Evolutionary conservation across 208 protist species (phyloP), one percentile per base, ranked within the genome.

Genomic region (Tritrichomonas foetus): DNA sequence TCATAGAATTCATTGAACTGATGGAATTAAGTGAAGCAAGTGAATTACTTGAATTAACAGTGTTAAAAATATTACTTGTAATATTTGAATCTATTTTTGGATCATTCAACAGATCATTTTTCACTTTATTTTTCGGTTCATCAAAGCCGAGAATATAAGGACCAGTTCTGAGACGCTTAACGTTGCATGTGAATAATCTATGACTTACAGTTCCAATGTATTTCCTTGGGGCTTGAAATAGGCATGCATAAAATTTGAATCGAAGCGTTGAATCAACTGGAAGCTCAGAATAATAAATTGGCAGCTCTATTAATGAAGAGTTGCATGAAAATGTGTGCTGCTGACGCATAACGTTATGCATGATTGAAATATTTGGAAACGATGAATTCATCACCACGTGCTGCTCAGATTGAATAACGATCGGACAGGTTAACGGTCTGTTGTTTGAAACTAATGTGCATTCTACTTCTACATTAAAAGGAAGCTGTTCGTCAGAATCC

Each of bases 201-300:
- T 53, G 25, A 39, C 33, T 20, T 47, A 49, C 47, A 33, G 33
- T 39, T 2, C 47, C 41, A 89, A 89, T 89, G 20, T 53, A 57
- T 57, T 89, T 53, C n/a, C 13, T n/a, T 16, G 44, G n/a, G 9
- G 47, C 39, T 39, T 57, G 78, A 16, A 89, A 89, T 33, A 89
- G 3, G 22, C 16, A 44, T 20, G 47, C 78, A 50, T 89, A 89
- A 30, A 89, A 89, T 33, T 53, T 89, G 57, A 89, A 33, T 8
- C 8, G 2, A 39, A 89, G 3, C 3, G 16, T 55, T 16, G 47
- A 55, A 39, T 89, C 78, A 20, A 89, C 13, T 53, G 78, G 78
- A 33, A 89, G 9, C 20, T 89, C 78, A 11, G 41, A 89, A 89
- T 89, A 89, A 89, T 89, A 36, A 55, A 89, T 36, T 89, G 78